Evolutionary conservation across 2,329 filamentous ascomycete genomes (phyloP), one percentile per base, ranked within the genome.

Genomic region (Fusarium pseudonygamai): DNA sequence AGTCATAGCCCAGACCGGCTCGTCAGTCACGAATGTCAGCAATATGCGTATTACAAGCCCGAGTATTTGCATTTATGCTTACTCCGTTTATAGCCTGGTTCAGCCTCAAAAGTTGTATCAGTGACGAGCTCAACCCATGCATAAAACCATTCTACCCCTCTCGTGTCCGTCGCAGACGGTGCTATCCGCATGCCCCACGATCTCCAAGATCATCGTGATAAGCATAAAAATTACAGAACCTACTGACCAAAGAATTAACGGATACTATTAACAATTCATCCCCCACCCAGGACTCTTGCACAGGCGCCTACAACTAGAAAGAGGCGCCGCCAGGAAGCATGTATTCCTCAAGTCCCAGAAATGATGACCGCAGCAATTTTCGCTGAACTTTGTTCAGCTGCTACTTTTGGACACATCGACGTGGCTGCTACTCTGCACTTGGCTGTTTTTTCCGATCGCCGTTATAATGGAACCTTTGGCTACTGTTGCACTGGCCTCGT

Each of bases 311-410:
- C 26, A 56, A n/a, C n/a, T n/a, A n/a, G n/a, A n/a, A n/a, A n/a
- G n/a, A n/a, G 37, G 16, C 45, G 8, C n/a, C 7, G 53, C 53
- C 28, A 57, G 26, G 39, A 20, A 20, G 1, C 22, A 24, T 9
- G 22, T 15, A 26, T 20, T 9, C 16, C 53, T 7, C 12, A 45
- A 57, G 53, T 34, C 53, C 39, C 53, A 45, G 53, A 45, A 45
- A 32, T 24, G 53, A 57, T 57, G 53, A 34, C 37, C 16, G 53
- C 53, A 57, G 39, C 22, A 57, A 8, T 26, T 45, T 22, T 45
- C 22, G 53, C 53, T n/a, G 16, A 22, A 26, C 53, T 32, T 34
- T 34, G 22, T 57, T 57, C 12, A 34, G 53, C 37, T 57, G 22
- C 22, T 45, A 45, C 22, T 24, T 45, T 57, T n/a, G 37, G 32